These are phyloP conservation scores for Priceomyces melissophilus DNA, from an alignment of 805 yeast genomes.

Conservation along the genomic window DNA sequence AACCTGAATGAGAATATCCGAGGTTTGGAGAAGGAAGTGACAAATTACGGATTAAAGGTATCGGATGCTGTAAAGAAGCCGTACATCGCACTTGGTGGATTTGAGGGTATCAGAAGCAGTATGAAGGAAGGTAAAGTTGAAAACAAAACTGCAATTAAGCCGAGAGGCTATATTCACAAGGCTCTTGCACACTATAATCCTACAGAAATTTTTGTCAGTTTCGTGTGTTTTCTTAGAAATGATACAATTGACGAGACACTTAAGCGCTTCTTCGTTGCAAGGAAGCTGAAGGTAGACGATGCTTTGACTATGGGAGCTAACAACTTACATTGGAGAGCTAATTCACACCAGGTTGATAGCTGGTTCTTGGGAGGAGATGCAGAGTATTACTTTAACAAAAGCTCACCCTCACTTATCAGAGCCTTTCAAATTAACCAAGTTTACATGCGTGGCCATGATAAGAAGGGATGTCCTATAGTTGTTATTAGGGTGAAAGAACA, in stretches of 20 bases:
- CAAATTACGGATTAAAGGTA: not conserved
- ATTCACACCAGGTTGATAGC: slow-evolving; percentile 55
- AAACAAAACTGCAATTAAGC: not conserved
- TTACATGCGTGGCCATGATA: slow-evolving; percentile 65
- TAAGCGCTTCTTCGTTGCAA: slow-evolving; percentile 3
- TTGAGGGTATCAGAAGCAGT: not conserved
- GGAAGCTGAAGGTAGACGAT: not conserved
- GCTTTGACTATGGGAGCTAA: not conserved
- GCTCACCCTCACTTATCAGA: slow-evolving; percentile 36
- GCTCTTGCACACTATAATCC: not conserved
- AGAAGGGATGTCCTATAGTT: slow-evolving; percentile 27
- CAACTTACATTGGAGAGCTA: slow-evolving; percentile 52
- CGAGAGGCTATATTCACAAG: slow-evolving; percentile 1
- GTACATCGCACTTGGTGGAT: slow-evolving; percentile 2
- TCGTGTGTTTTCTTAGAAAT: slow-evolving; percentile 1
- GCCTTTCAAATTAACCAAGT: slow-evolving; percentile 66
- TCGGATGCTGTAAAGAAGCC: slow-evolving; percentile 1
- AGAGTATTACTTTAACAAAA: slow-evolving; percentile 38
- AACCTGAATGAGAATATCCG: not conserved
- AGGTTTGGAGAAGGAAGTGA: not conserved
- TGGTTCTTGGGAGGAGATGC: slow-evolving; percentile 65
- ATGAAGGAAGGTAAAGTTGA: not conserved
- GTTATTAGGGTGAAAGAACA: slow-evolving; percentile 19
- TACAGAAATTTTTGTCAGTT: not conserved
- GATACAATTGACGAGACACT: not conserved